Evolutionary conservation across 169 alveolate genomes (phyloP).

Genomic region (Theileria sp.): DNA sequence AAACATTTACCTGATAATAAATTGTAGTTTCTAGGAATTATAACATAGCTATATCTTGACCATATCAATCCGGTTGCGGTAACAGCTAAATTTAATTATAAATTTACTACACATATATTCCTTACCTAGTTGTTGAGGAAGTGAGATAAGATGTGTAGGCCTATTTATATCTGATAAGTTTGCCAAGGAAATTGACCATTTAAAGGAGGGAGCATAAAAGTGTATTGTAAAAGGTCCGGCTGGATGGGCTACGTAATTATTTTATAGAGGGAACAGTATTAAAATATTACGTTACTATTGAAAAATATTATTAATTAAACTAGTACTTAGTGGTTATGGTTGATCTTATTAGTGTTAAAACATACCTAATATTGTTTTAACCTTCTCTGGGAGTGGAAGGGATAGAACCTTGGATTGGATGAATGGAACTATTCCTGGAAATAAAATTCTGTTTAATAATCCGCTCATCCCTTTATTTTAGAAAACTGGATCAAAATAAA

Average conservation of each 20-base stretch:
- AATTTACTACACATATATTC: background rate
- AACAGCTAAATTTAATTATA: slow-evolving; percentile 65
- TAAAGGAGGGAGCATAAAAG: slow-evolving; percentile 92
- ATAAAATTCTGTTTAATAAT: slow-evolving; percentile 42
- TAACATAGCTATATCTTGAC: slow-evolving; percentile 78
- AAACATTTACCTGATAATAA: slow-evolving; percentile 62
- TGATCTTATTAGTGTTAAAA: background rate
- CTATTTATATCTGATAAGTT: slow-evolving; percentile 84
- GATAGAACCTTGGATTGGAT: slow-evolving; percentile 62
- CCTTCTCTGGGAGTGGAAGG: slow-evolving; percentile 59
- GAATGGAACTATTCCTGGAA: slow-evolving; percentile 61
- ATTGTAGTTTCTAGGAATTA: slow-evolving; percentile 77
- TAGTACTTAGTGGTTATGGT: background rate
- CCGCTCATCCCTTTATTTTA: slow-evolving; percentile 15
- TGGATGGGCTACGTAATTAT: slow-evolving; percentile 71
- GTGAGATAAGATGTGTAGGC: slow-evolving; percentile 83
- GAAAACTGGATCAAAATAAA: background rate
- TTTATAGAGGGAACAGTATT: background rate
- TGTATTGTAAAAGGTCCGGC: slow-evolving; percentile 93
- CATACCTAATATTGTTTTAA: slow-evolving; percentile 42
- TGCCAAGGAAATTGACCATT: slow-evolving; percentile 90
- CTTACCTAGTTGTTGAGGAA: slow-evolving; percentile 86
- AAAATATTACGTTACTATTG: background rate
- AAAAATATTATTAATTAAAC: background rate
- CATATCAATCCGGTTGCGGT: slow-evolving; percentile 77